phyloP scores from a whole-genome alignment of 805 yeast genomes.

The Saccharomycopsis sp. region DNA sequence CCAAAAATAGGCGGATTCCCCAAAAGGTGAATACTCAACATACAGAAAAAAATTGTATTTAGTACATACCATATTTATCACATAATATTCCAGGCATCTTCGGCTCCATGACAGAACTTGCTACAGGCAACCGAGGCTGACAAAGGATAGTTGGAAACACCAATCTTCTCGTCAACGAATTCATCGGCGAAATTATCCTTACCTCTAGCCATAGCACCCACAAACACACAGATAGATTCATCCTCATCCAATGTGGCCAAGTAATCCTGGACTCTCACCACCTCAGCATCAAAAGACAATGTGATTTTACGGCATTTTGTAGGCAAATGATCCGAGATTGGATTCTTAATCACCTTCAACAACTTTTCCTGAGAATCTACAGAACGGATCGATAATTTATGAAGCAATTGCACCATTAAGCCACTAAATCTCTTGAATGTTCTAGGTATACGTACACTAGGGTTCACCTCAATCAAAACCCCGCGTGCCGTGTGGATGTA shows the following conservation, averaged over 20 bases:
- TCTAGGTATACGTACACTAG: slow-evolving; percentile 94
- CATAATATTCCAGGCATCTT: slow-evolving; percentile 89
- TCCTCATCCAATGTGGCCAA: slow-evolving; percentile 71
- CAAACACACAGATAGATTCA: slow-evolving; percentile 95
- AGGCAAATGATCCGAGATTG: slow-evolving; percentile 94
- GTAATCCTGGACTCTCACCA: slow-evolving; percentile 82
- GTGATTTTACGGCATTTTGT: slow-evolving; percentile 93
- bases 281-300: slow-evolving; percentile 85
- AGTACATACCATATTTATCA: too few relatives aligned
- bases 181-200: slow-evolving; percentile 97
- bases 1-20: too few relatives aligned
- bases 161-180: slow-evolving; percentile 91
- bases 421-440: slow-evolving; percentile 97
- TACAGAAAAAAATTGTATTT: too few relatives aligned
- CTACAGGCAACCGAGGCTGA: slow-evolving; percentile 98
- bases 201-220: slow-evolving; percentile 99
- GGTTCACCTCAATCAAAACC: slow-evolving; percentile 91
- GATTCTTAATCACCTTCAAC: slow-evolving; percentile 91
- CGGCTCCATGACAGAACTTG: slow-evolving; percentile 97
- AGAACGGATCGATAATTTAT: slow-evolving; percentile 85
- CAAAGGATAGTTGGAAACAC: slow-evolving; percentile 89
- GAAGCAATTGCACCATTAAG: slow-evolving; percentile 92
- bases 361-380: slow-evolving; percentile 94
- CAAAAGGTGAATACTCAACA: not conserved
- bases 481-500: slow-evolving; percentile 95